phyloP scores from a whole-genome alignment of 345 rosid genomes.

The Salix brachista region DNA sequence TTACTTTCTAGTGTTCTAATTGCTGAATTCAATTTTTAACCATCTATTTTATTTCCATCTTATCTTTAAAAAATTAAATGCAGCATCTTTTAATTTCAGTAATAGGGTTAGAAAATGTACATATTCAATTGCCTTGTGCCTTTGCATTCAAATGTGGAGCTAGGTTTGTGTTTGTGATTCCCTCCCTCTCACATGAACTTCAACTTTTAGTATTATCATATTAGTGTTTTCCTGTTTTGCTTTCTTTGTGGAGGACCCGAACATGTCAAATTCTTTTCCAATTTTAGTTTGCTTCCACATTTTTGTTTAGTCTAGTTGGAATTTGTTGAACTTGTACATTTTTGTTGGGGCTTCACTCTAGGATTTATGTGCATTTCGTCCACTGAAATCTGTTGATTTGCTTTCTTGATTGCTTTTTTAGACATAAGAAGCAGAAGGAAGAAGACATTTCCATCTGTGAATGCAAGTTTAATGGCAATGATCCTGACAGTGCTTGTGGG shows the following conservation, averaged over 20 bases:
- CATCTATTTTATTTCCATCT: background rate
- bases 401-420: conserved; percentile 20
- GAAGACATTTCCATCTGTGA: conserved; percentile 87
- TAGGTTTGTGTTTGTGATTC: too few species aligned
- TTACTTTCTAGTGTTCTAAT: background rate
- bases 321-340: background rate
- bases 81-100: background rate
- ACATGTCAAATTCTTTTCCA: too few species aligned
- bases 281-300: too few species aligned
- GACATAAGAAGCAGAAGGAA: conserved; percentile 90
- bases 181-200: too few species aligned
- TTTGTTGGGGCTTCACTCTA: background rate
- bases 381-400: background rate
- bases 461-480: conserved; percentile 63
- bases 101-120: too few species aligned
- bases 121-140: too few species aligned
- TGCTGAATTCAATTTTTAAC: background rate
- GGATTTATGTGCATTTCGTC: background rate
- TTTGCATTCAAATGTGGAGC: too few species aligned
- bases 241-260: too few species aligned
- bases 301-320: too few species aligned
- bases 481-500: conserved; percentile 78
- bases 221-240: too few species aligned
- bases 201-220: too few species aligned
- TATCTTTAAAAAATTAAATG: background rate